Evolutionary conservation across 768 basidiomycete species (phyloP), one percentile per base, ranked within the genome.

Genomic region (Suillus spraguei): DNA sequence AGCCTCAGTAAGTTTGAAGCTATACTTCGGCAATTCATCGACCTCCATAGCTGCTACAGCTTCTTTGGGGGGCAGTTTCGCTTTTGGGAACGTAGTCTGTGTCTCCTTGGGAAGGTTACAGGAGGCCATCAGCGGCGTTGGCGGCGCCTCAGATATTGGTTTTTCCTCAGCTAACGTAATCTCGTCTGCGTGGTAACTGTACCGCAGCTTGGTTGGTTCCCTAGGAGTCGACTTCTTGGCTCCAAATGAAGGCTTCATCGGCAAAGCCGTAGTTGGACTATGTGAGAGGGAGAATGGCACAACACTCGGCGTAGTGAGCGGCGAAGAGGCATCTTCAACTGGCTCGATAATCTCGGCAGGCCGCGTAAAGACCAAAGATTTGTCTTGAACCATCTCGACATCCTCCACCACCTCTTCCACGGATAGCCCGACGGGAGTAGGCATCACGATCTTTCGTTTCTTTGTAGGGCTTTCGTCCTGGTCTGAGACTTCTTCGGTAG

Each of bases 121-220:
- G 13, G 72, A 49, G 17, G 74, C 55, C 17, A 67, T 56, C 53
- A 67, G 50, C 14, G 65, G 52, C 13, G 62, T 46, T 9, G 50
- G 54, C 5, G 61, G 38, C 41, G 62, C 41, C 55, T 58, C 22
- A 55, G 44, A 20, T 44, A 59, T 46, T 17, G 59, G 35, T 14
- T 11, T 55, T 41, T 60, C 42, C 10, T 72, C 72, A 36, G 53
- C 63, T 58, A 60, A 68, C 67, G 36, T 69, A 71, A 63, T 79
- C 35, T 80, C 80, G 60, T 88, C 89, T 3, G 85, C 82, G 54
- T 86, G 84, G 73, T 89, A 85, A 67, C 90, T 90, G 68, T 82
- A 89, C 33, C 91, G 85, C 62, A 93, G 79, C 70, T 92, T 92
- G 63, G 91, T 92, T 2, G 91, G 90, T 61, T 90, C 89, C 70